These are phyloP conservation scores for Hagleromyces aurorensis DNA, from an alignment of 805 yeast species.

Conservation along the genomic window DNA sequence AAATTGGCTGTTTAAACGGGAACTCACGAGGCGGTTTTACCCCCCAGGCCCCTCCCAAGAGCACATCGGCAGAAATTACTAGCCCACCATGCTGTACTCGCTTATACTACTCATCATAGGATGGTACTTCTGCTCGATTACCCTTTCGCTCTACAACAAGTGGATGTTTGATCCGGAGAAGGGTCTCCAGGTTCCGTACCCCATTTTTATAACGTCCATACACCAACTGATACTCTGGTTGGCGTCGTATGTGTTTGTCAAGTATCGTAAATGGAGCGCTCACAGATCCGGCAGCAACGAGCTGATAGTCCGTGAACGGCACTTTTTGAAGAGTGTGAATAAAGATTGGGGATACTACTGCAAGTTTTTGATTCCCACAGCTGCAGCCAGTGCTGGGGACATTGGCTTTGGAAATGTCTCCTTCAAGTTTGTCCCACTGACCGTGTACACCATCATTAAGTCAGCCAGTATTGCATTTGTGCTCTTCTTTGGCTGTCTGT, in stretches of 20 bases:
- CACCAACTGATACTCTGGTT: slow-evolving; percentile 68
- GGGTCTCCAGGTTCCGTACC: slow-evolving; percentile 71
- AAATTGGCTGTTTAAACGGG: too few species aligned
- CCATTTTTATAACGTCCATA: slow-evolving; percentile 72
- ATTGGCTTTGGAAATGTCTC: slow-evolving; percentile 89
- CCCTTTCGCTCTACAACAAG: slow-evolving; percentile 78
- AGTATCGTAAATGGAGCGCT: slow-evolving; percentile 7
- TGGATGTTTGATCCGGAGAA: slow-evolving; percentile 84
- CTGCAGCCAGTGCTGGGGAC: slow-evolving; percentile 84
- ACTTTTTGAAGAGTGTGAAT: neutral
- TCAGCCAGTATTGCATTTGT: slow-evolving; percentile 86
- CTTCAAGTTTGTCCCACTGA: slow-evolving; percentile 66
- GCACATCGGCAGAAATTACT: too few species aligned
- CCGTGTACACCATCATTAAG: slow-evolving; percentile 88
- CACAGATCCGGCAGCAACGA: neutral
- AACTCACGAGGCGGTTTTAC: too few species aligned
- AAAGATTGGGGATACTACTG: slow-evolving; percentile 35
- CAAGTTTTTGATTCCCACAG: slow-evolving; percentile 67
- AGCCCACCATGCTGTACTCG: slow-evolving; percentile 5
- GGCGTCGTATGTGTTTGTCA: slow-evolving; percentile 40
- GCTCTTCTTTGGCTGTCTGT: slow-evolving; percentile 74
- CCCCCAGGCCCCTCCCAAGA: too few species aligned
- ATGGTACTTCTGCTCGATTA: slow-evolving; percentile 65
- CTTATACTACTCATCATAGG: slow-evolving; percentile 32
- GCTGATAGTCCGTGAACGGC: slow-evolving; percentile 1